Evolutionary conservation across 306 rosid genomes (phyloP).

Genomic region (Gleditsia sinensis): DNA sequence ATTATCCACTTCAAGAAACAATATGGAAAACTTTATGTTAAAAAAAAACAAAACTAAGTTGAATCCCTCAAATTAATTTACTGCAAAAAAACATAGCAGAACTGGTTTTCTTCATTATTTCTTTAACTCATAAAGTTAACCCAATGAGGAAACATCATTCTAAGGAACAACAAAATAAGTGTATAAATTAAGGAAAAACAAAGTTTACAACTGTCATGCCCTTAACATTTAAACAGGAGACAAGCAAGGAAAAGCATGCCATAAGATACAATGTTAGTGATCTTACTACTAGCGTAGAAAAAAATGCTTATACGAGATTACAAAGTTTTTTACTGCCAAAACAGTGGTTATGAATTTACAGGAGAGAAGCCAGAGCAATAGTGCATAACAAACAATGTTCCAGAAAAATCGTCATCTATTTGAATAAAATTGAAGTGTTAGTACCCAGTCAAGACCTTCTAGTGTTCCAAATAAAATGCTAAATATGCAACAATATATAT

Average conservation of each 20-base stretch:
- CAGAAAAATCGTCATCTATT: not conserved
- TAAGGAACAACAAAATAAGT: not conserved
- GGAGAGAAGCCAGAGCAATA: not conserved
- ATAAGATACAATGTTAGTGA: not conserved
- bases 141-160: not conserved
- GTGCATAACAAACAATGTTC: not conserved
- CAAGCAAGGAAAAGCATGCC: not conserved
- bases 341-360: not conserved
- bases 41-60: not conserved
- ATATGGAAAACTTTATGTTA: not conserved
- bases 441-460: conserved; percentile 7
- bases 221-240: not conserved
- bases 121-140: not conserved
- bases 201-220: not conserved
- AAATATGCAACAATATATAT: conserved; percentile 9
- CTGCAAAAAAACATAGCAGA: not conserved
- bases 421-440: conserved; percentile 9
- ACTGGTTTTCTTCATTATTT: not conserved
- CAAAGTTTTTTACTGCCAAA: not conserved
- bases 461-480: not conserved
- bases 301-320: not conserved
- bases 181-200: not conserved
- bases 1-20: not conserved
- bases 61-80: not conserved
- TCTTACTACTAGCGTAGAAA: not conserved